phyloP scores from a whole-genome alignment of 2,329 filamentous ascomycete genomes.

The Cercospora zeae-maydis region DNA sequence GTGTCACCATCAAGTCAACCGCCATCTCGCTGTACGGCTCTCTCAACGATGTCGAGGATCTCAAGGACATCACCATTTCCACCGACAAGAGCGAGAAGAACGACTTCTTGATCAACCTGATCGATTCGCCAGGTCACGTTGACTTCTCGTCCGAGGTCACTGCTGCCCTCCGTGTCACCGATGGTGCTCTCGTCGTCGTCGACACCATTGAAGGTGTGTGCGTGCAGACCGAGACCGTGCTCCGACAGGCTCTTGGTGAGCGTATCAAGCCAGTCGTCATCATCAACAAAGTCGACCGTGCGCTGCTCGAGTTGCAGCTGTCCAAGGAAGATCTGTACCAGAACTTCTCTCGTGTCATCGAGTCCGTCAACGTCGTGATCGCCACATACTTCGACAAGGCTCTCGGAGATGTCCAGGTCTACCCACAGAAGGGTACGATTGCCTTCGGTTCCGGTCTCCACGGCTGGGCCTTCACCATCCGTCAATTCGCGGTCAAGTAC shows the following conservation, averaged over 20 bases:
- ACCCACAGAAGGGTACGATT: conserved; percentile 95
- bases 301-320: conserved; percentile 97
- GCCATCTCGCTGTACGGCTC: conserved; percentile 96
- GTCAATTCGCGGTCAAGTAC: conserved; percentile 93
- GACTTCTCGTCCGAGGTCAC: conserved; percentile 99
- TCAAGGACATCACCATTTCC: conserved; percentile 92
- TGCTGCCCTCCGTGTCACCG: conserved; percentile 98
- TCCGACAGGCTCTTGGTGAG: conserved; percentile 98
- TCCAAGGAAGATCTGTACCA: conserved; percentile 99
- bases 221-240: conserved; percentile 99
- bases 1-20: conserved; percentile 99
- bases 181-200: conserved; percentile 98
- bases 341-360: conserved; percentile 98
- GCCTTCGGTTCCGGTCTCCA: conserved; percentile 99
- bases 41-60: conserved; percentile 74
- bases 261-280: conserved; percentile 99
- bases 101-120: conserved; percentile 99
- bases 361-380: conserved; percentile 99
- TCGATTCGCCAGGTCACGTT: conserved; percentile 99
- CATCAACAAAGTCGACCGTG: conserved; percentile 99
- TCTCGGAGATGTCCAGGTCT: conserved; percentile 97
- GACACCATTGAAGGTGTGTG: conserved; percentile 99
- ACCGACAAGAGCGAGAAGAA: conserved; percentile 84
- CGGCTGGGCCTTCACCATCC: conserved; percentile 99
- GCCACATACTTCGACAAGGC: conserved; percentile 97